A percentile compares a stretch with the other conserved stretches of the same genome.
phyloP scores from a whole-genome alignment of 768 basidiomycete genomes.

The Chalciporus piperatus region DNA sequence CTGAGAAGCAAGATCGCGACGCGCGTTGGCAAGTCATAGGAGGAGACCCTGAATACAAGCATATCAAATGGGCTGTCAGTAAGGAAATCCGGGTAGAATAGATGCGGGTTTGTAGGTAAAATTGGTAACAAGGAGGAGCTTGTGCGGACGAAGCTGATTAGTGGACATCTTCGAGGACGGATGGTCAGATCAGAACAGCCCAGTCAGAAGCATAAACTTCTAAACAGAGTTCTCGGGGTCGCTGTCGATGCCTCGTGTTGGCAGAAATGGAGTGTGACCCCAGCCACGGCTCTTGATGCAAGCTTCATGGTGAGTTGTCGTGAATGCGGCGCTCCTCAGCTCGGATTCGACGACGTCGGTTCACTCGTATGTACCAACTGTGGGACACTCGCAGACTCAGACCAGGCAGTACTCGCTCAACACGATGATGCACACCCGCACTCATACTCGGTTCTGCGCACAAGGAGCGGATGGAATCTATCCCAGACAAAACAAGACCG shows the following conservation, averaged over 20 bases:
- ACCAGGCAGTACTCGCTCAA: constrained; percentile 57
- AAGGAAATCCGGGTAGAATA: neutral
- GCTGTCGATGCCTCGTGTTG: neutral
- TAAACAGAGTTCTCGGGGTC: constrained; percentile 30
- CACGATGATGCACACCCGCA: constrained; percentile 32
- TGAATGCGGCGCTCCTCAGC: constrained; percentile 51
- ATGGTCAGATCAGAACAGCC: neutral
- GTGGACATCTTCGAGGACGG: neutral
- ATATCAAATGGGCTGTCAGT: constrained; percentile 5
- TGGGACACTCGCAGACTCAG: constrained; percentile 65
- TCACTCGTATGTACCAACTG: constrained; percentile 68
- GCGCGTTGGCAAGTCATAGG: constrained; percentile 1
- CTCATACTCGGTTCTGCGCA: constrained; percentile 49
- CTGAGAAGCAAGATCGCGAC: constrained; percentile 7
- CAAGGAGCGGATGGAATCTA: constrained; percentile 55
- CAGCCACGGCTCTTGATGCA: constrained; percentile 1
- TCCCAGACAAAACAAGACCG: constrained; percentile 64
- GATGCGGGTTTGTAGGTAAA: neutral
- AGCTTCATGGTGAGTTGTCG: constrained; percentile 35
- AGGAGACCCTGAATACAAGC: constrained; percentile 24
- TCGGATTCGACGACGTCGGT: constrained; percentile 56
- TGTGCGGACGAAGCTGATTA: constrained; percentile 2
- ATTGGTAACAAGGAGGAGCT: constrained; percentile 10
- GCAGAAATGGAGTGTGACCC: constrained; percentile 1
- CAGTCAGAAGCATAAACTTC: neutral